Conservation (phyloP, 2,329 filamentous ascomycete genomes). For the Aspergillus aculeatus region DNA sequence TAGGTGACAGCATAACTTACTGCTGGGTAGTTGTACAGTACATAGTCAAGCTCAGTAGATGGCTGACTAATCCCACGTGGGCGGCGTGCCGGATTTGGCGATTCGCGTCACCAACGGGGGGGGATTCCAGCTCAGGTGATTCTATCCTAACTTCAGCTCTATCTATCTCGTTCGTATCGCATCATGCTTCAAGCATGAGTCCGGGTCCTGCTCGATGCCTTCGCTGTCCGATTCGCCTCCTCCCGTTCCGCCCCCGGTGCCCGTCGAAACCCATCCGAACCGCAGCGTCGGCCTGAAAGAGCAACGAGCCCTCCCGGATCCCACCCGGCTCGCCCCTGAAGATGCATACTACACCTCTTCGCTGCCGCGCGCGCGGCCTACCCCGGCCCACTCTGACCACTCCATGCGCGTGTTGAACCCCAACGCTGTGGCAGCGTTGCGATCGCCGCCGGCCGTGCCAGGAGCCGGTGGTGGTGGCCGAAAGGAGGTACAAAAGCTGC, state of each 20-base stretch:
- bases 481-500: slow-evolving; percentile 50
- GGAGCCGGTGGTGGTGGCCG: slow-evolving; percentile 35
- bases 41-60: background rate
- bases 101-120: slow-evolving; percentile 3
- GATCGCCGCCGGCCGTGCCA: slow-evolving; percentile 41
- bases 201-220: slow-evolving; percentile 32
- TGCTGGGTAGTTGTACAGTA: no score
- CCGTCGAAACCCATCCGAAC: slow-evolving; percentile 49
- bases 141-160: background rate
- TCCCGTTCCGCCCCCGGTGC: slow-evolving; percentile 44
- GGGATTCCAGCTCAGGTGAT: background rate
- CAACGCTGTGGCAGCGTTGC: slow-evolving; percentile 44
- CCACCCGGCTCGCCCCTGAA: slow-evolving; percentile 74
- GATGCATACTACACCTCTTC: slow-evolving; percentile 72
- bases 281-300: slow-evolving; percentile 38
- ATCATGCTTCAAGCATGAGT: slow-evolving; percentile 33
- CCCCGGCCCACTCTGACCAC: slow-evolving; percentile 40
- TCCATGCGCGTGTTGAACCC: slow-evolving; percentile 34
- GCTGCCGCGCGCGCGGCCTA: slow-evolving; percentile 55
- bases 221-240: slow-evolving; percentile 34
- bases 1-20: no score
- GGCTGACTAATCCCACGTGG: slow-evolving; percentile 15
- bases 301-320: slow-evolving; percentile 51
- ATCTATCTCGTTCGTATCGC: slow-evolving; percentile 9
- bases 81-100: background rate